Base-by-base conservation (phyloP, 148 eudicot species). In the Polygonum aviculare region DNA sequence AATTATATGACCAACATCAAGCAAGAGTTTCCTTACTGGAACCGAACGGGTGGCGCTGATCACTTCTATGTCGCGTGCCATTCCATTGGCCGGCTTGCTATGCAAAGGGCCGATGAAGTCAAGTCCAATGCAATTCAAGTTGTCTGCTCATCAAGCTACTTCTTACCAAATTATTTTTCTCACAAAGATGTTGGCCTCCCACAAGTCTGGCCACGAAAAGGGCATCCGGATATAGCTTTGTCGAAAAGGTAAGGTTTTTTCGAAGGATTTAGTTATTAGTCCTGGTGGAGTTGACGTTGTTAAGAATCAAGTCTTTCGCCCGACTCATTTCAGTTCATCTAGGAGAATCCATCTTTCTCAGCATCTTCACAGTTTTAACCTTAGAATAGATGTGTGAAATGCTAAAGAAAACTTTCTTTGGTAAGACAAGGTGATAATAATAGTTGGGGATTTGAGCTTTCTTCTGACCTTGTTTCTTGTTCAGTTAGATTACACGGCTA, bases 61-160 rank as follows among this genome's bases (percentile, higher is more conserved):
- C 98, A 94, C 78, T 94, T 94, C 62, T 94, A 92, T 67, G 92
- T 82, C 9, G 96, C 97, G 15, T 94, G 98, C 55, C 98, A 92
- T 81, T 94, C 98, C 5, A 87, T 92, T 74, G 92, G 98, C 19
- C 84, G 83, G 76, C 2, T 85, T 33, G 98, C 98, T 0, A 87
- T 86, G 92, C 91, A 89, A 8, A 90, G 92, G 77, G 94, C 92
- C 0, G 75, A 59, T 2, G 48, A 85, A 22, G 91, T 94, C 3
- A 92, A 81, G 78, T 41, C 76, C 7, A 92, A 92, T 83, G 91
- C 97, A 10, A 89, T 94, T 60, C 98, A 94, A 84, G 89, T 90
- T 39, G 86, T 92, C 48, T 94, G 98, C 78, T 89, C 98, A 5
- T 92, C 98, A 0, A 94, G 91, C 72, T 92, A 94, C 69, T 94